phyloP scores from a whole-genome alignment of 176 grass and related monocot genomes.

The Avena atlantica region DNA sequence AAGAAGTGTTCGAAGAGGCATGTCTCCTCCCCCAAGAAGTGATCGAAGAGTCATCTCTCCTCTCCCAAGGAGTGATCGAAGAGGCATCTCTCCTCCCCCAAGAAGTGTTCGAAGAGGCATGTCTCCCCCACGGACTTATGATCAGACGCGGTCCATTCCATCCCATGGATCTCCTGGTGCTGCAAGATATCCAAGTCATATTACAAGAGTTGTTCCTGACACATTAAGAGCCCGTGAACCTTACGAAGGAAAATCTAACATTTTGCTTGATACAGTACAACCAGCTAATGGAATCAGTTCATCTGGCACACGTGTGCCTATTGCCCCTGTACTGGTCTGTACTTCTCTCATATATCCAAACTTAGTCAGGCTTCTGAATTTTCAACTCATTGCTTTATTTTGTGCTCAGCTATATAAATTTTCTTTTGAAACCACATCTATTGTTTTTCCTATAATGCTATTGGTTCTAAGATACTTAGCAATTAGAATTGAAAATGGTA shows the following conservation, averaged over 20 bases:
- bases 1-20: slow-evolving; percentile 47
- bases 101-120: slow-evolving; percentile 46
- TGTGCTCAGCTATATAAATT: neutral
- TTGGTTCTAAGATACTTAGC: neutral
- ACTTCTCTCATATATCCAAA: slow-evolving; percentile 28
- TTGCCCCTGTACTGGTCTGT: slow-evolving; percentile 51
- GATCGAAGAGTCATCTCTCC: slow-evolving; percentile 21
- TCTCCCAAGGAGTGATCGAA: slow-evolving; percentile 18
- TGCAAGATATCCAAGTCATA: slow-evolving; percentile 50
- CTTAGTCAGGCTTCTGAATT: slow-evolving; percentile 17
- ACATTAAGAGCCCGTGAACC: slow-evolving; percentile 47
- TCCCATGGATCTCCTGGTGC: slow-evolving; percentile 40
- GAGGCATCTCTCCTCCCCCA: slow-evolving; percentile 48
- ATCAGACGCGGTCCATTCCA: slow-evolving; percentile 42
- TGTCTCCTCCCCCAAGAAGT: slow-evolving; percentile 55
- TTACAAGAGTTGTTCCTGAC: slow-evolving; percentile 54
- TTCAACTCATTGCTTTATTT: slow-evolving; percentile 20
- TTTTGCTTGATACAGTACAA: slow-evolving; percentile 44
- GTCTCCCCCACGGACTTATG: slow-evolving; percentile 63
- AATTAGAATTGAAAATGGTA: slow-evolving; percentile 8
- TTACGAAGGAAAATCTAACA: slow-evolving; percentile 48
- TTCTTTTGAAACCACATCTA: neutral
- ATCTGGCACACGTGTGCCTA: slow-evolving; percentile 29
- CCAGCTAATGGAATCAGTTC: slow-evolving; percentile 47
- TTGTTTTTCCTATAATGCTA: slow-evolving; percentile 14